These are phyloP conservation scores for Podospora tetraspora DNA, from an alignment of 495 filamentous ascomycete genomes.

Conservation along the genomic window DNA sequence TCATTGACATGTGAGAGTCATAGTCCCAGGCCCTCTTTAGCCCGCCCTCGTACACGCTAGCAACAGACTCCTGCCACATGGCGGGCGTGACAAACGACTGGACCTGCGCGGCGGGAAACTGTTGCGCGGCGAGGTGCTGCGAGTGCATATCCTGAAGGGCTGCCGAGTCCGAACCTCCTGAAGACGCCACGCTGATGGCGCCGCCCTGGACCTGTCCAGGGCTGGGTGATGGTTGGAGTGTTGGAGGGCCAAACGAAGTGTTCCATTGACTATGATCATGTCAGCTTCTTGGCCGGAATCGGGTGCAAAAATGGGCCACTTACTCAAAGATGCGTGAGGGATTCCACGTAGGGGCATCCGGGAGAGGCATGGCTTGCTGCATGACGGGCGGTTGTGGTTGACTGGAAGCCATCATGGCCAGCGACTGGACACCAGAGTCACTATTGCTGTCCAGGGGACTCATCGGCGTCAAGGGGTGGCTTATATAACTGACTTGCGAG, in stretches of 20 bases:
- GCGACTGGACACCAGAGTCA: conserved; percentile 72
- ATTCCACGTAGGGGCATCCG: conserved; percentile 78
- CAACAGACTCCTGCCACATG: conserved; percentile 96
- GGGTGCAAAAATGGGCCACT: too few relatives aligned
- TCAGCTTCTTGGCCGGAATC: too few relatives aligned
- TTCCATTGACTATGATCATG: conserved; percentile 83
- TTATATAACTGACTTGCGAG: conserved; percentile 68
- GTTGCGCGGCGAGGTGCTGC: conserved; percentile 25
- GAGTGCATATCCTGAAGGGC: conserved; percentile 47
- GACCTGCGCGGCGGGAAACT: conserved; percentile 31
- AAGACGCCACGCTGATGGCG: conserved; percentile 39
- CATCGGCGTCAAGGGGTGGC: conserved; percentile 73
- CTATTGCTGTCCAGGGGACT: conserved; percentile 69
- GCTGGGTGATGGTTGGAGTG: conserved; percentile 39
- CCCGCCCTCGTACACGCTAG: conserved; percentile 76
- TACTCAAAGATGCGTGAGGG: conserved; percentile 92
- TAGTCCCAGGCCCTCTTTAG: conserved; percentile 73
- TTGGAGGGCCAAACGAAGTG: conserved; percentile 74
- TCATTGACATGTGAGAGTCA: conserved; percentile 29
- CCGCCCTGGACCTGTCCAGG: conserved; percentile 36
- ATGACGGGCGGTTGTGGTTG: conserved; percentile 43
- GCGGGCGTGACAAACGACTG: conserved; percentile 77
- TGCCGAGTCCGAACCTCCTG: conserved; percentile 47
- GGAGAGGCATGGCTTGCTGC: conserved; percentile 51
- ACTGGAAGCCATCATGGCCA: conserved; percentile 67